Evolutionary conservation across 371 early-diverging fungal species (phyloP), one percentile per base, ranked within the genome.

Genomic region (Lichtheimia hyalospora): DNA sequence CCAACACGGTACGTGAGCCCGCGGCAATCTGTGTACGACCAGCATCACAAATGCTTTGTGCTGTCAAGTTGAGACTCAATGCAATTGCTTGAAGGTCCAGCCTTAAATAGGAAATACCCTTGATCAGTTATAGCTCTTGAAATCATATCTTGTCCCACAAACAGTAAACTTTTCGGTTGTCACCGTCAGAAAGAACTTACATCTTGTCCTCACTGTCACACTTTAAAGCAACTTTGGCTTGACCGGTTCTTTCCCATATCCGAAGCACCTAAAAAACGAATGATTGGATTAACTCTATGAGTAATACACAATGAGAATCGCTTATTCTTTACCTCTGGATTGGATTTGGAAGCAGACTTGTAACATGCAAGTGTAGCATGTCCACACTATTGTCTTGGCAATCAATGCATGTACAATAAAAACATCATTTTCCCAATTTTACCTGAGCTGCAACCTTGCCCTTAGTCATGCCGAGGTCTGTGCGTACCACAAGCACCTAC

Each of bases 1-100:
- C 98, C 28, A 97, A 77, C 5, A 99, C 99, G 0, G 99, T 99
- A 34, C 90, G 79, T 16, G 98, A 92, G 18, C 96, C 96, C 23
- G 97, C 89, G 7, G 92, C 95, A 61, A 99, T 95, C 75, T 99
- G 99, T 44, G 99, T 99, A 48, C 96, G 79, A 24, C 99, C 99
- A 16, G 99, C 99, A 77, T 99, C 99, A 40, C 82, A 80, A 53
- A 98, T 95, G 55, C 83, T 85, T 61, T 88, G 81, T 15, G 95
- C 91, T 21, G 90, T 85, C 49, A 98, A 71, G 15, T 92, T 92
- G 21, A 81, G 51, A 18, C 76, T 71, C 42, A 71, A 74, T 0
- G 98, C 98, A 58, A 78, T 67, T 2, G 79, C 79, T 69, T 93
- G 86, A 49, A 97, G 62, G 53, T 84, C 73, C 50, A 94, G 66